Evolutionary conservation across 768 basidiomycete species (phyloP), one percentile per base, ranked within the genome.

Genomic region (Lenzites betulinus): DNA sequence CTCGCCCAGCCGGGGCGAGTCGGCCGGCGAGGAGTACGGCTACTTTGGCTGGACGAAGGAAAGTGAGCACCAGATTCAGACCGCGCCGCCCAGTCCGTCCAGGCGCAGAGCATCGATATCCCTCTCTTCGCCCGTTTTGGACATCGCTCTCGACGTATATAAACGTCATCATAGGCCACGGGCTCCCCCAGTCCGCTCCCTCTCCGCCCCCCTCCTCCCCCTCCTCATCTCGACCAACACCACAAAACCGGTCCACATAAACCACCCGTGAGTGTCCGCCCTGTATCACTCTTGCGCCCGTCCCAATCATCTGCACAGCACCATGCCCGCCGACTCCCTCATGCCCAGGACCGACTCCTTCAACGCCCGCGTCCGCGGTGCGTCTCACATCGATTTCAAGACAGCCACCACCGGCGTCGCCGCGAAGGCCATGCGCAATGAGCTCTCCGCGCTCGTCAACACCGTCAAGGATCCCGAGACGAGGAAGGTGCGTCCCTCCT

Each of bases 351-450:
- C 74, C 69, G 88, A 91, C 64, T 82, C 88, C 59, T 79, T 89
- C 83, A 85, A 81, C 66, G 81, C 85, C 70, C 87, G 90, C 63
- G 84, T 83, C 55, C 86, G 90, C 60, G 90, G 90, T 66, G 84
- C 86, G 55, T 86, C 84, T 67, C 89, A 92, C 74, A 88, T 92
- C 79, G 91, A 98, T 78, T 96, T 96, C 86, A 95, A 95, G 82
- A 95, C 93, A n/a, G 96, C 96, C 64, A 95, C 78, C 39, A 83
- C 81, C 12, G 81, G 80, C 60, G 79, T 83, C 58, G 79, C 80
- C 18, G 81, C 84, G 86, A 98, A 97, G 80, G 82, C 94, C 57
- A 98, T 98, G 96, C 88, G 94, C 80, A 97, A 98, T 74, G 97
- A 98, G 80, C 89, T 99, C 78, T 90, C 90, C 75, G 86, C 86